Evolutionary conservation across 108 stramenopile species (phyloP).

Genomic region (Nitzschia sp.): DNA sequence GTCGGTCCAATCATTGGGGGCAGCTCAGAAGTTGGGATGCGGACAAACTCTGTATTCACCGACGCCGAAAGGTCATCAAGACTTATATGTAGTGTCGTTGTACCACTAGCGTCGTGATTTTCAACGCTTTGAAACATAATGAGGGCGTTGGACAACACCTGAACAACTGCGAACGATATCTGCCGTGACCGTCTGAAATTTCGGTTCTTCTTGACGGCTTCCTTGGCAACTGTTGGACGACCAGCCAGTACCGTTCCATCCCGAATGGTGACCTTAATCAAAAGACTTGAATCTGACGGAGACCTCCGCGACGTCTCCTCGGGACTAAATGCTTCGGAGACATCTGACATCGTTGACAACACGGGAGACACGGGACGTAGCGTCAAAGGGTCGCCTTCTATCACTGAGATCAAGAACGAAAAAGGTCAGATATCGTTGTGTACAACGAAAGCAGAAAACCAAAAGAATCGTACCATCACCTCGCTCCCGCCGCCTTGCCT

Average conservation of each 20-base stretch:
- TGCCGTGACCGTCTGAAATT: constrained; percentile 7
- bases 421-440: neutral
- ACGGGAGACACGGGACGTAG: constrained; percentile 30
- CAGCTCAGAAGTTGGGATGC: constrained; percentile 28
- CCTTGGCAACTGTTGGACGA: constrained; percentile 42
- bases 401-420: too few relatives aligned
- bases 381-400: neutral
- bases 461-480: neutral
- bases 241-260: constrained; percentile 67
- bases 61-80: constrained; percentile 68
- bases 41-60: constrained; percentile 54
- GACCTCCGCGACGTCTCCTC: constrained; percentile 13
- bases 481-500: constrained; percentile 43
- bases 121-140: constrained; percentile 81
- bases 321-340: constrained; percentile 5
- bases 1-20: constrained; percentile 63
- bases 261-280: constrained; percentile 60
- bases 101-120: constrained; percentile 66
- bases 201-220: neutral
- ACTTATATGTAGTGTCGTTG: constrained; percentile 66
- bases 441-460: too few relatives aligned
- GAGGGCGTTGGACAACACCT: constrained; percentile 65
- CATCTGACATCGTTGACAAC: constrained; percentile 7
- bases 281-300: constrained; percentile 60
- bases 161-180: constrained; percentile 51